phyloP scores from a whole-genome alignment of 2,329 filamentous ascomycete genomes.

The Penicillium sp. region DNA sequence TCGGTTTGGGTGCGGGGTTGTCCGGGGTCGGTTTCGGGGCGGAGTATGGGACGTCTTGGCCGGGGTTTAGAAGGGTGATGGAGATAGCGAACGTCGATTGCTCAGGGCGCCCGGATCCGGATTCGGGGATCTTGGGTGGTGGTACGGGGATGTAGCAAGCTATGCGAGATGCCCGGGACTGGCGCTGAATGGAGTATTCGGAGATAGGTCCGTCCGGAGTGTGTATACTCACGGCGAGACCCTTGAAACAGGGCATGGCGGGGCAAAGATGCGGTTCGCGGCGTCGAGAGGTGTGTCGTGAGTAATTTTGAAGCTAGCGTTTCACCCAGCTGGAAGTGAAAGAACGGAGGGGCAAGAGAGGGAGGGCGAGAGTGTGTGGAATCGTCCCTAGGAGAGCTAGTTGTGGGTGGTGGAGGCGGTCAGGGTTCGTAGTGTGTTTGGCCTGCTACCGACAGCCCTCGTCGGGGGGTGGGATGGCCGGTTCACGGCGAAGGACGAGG shows the following conservation, averaged over 20 bases:
- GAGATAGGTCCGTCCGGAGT: conserved; percentile 68
- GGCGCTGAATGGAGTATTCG: conserved; percentile 90
- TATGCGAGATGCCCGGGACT: conserved; percentile 82
- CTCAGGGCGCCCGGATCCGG: conserved; percentile 65
- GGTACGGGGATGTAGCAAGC: conserved; percentile 96
- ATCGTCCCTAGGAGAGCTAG: no score
- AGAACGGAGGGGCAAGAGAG: no score
- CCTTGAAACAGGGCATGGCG: conserved; percentile 91
- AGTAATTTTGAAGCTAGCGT: no score
- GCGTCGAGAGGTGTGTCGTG: no score
- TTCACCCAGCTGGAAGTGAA: no score
- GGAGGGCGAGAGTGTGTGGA: no score
- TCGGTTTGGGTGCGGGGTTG: conserved; percentile 71
- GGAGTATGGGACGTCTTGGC: conserved; percentile 83
- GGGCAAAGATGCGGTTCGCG: no score
- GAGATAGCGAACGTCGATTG: conserved; percentile 96
- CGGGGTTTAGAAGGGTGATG: conserved; percentile 85
- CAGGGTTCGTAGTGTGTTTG: no score
- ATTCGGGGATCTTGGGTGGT: conserved; percentile 65
- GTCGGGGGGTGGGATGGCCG: no score
- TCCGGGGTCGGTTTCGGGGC: conserved; percentile 68
- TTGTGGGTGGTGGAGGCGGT: no score
- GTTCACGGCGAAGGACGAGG: no score
- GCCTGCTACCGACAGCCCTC: no score
- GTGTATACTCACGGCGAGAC: conserved; percentile 96